Base-by-base conservation (phyloP, 2,329 filamentous ascomycete genomes). In the Aureobasidium sp. region DNA sequence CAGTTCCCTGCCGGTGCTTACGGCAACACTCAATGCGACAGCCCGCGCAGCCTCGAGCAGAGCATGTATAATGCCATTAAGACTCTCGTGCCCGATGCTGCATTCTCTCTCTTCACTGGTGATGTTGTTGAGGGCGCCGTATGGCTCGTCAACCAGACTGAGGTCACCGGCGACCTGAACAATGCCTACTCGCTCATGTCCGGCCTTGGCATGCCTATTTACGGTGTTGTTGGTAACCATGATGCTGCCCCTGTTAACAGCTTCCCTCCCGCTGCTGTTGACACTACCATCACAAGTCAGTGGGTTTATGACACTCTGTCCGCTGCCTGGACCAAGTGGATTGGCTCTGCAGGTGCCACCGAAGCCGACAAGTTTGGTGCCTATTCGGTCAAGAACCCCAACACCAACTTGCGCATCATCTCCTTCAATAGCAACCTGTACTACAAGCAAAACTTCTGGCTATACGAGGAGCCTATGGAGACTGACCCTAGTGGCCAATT, bases 361-460 rank as follows among this genome's bases (percentile, higher is more conserved):
- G 73, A 42, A 25, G 67, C 77, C 15, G 68, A 70, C 39, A 66
- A 74, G 41, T 77, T 78, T 39, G 82, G 81, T 22, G 77, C 75
- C 15, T 85, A 84, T 69, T 80, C 82, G 3, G 51, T 64, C 36
- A 75, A 75, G 53, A 74, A 79, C 49, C 73, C 77, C 5, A 67
- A 70, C 31, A 76, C 74, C 20, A 81, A 82, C 64, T 72, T 86
- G 29, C 78, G 81, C 27, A 72, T 86, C 67, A 84, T 86, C 67
- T 84, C 82, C 4, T 74, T 85, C 66, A 85, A 83, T 74, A 84
- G 81, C 20, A 83, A 85, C 69, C 71, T 84, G 64, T 84, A 81
- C 72, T 85, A 86, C 70, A 78, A 76, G n/a, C 72, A 78, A 64
- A 85, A 86, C 73, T 83, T 81, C 68, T 82, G 79, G 73, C 69